Evolutionary conservation across 257 asterid genomes (phyloP).

Genomic region (Avicennia marina): DNA sequence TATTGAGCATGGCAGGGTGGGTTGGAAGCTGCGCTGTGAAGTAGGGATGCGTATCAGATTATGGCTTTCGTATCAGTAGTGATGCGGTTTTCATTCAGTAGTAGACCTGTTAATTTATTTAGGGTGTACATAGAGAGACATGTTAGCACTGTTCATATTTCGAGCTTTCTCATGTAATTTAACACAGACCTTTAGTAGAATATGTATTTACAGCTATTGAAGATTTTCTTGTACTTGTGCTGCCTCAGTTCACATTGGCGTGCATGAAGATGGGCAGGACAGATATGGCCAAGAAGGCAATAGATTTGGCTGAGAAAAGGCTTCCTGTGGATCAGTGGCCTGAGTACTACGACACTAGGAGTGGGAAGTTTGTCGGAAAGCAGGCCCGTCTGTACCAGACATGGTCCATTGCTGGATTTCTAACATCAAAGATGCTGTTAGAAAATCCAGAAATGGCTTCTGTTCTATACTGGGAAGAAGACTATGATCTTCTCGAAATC

Average conservation of each 20-base stretch:
- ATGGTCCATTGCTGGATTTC: conserved; percentile 80
- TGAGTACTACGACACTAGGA: conserved; percentile 74
- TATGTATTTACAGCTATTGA: neutral
- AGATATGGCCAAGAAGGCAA: conserved; percentile 71
- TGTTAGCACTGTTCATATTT: too few relatives aligned
- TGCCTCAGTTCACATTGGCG: conserved; percentile 78
- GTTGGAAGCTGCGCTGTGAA: too few relatives aligned
- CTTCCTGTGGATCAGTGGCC: conserved; percentile 71
- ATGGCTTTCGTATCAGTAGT: too few relatives aligned
- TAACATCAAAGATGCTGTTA: conserved; percentile 74
- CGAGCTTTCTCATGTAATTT: too few relatives aligned
- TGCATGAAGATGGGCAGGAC: conserved; percentile 85
- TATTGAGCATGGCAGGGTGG: too few relatives aligned
- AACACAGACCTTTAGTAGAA: too few relatives aligned
- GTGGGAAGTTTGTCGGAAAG: conserved; percentile 75
- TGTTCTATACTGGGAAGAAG: conserved; percentile 78
- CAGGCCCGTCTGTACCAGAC: conserved; percentile 81
- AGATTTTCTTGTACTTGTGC: conserved; percentile 20
- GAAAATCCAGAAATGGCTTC: conserved; percentile 71
- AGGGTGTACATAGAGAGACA: too few relatives aligned
- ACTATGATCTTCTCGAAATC: conserved; percentile 75
- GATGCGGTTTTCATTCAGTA: too few relatives aligned
- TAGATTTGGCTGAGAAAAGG: conserved; percentile 56
- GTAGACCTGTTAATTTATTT: too few relatives aligned
- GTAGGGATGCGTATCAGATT: too few relatives aligned